Evolutionary conservation across 2,329 filamentous ascomycete genomes (phyloP), one percentile per base, ranked within the genome.

Genomic region (Claviceps sp.): DNA sequence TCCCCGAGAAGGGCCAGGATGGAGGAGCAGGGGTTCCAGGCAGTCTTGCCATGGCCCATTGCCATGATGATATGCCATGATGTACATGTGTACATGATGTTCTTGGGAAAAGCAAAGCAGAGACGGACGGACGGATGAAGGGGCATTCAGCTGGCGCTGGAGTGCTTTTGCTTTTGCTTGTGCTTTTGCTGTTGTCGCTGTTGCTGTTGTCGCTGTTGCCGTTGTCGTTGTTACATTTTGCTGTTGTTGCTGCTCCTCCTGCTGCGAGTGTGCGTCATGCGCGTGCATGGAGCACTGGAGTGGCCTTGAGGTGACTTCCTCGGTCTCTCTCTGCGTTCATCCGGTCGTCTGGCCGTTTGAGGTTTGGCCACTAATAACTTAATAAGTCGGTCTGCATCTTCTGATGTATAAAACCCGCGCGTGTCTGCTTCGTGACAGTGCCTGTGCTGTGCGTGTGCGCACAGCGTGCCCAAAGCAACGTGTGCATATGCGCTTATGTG

Each of bases 21-120:
- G 16, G 45, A 37, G 45, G 53, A 47, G 42, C 53, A 54, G 54
- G 55, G 55, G 52, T 49, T 48, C 29, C 38, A 29, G 29, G 8
- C 23, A 37, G n/a, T 13, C n/a, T 42, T 4, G 5, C 26, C 23
- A 20, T 45, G 4, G 23, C 29, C 26, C 23, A 20, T 45, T 7
- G 23, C 29, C 14, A n/a, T 5, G 34, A 45, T 34, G 11, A 9
- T 17, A 43, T 43, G 40, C 20, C 14, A 42, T 42, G 39, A 40
- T 16, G 38, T 40, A 40, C 6, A 8, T 43, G 14, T 11, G 2
- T 43, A 23, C 22, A 23, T 13, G 22, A 23, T 13, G 16, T 16
- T 20, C 29, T 34, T 45, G 44, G 36, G 44, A 47, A 51, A 51
- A 51, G 40, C 49, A 51, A 49, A 45, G 34, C 45, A 49, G 44